Base-by-base conservation (phyloP, 306 rosid genomes). In the Citrullus amarus region DNA sequence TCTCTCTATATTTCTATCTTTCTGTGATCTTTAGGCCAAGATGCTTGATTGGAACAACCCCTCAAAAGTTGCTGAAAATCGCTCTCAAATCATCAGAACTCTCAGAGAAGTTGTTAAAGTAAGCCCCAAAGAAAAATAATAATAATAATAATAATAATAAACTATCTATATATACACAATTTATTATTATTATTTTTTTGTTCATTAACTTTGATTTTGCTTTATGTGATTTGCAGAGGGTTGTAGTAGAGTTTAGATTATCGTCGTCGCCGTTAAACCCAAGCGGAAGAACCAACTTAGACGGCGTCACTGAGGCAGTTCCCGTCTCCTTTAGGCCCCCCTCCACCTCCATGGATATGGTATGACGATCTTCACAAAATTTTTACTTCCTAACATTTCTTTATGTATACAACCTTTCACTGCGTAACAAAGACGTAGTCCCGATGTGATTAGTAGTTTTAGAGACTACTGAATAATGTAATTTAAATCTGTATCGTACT, bases 291-390 rank as follows among this genome's bases (percentile, higher is more conserved):
- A 36, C 3, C 55, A 10, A n/a, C 50, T 0, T 8, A 1, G 41
- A 66, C 38, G 65, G 13, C 51, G 79, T 55, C 3, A 20, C 56
- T 9, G 79, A 75, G 12, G 79, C 67, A 0, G 13, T 75, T 55
- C 79, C 79, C 4, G 41, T 75, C 20, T 75, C 79, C 53, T 75
- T 54, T 25, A 55, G 66, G 30, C 44, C 66, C 13, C 79, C 79
- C 9, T 5, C 62, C 34, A 1, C 22, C 3, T 3, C 0, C 46
- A 4, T 9, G 28, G 25, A 74, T 15, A 16, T 53, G 62, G 61
- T 75, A 39, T 13, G 54, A 48, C 3, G 4, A n/a, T 30, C 68
- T n/a, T 1, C 2, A 56, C 9, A 2, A 55, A 55, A 11, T 12
- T 6, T n/a, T 57, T 17, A 55, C 59, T 17, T 8, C 17, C 9